These are phyloP conservation scores for Xylaria sp. DNA, from an alignment of 2,329 filamentous ascomycete species.

Conservation along the genomic window DNA sequence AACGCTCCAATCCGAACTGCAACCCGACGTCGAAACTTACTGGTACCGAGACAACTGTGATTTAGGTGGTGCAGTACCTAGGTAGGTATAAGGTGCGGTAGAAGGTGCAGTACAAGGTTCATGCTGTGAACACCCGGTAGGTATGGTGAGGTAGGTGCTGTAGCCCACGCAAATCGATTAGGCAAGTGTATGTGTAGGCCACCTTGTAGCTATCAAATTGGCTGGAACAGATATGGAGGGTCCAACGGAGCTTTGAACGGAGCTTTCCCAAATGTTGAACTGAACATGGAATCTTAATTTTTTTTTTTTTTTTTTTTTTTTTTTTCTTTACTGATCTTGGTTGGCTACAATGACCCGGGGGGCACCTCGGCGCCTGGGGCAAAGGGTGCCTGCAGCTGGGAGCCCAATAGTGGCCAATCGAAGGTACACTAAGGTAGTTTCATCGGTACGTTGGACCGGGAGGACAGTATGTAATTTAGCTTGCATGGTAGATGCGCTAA, in stretches of 20 bases:
- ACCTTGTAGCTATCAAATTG: not conserved
- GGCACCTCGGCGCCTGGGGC: constrained; percentile 17
- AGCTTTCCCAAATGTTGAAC: constrained; percentile 52
- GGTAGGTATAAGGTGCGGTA: too few relatives aligned
- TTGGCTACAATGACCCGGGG: constrained; percentile 20
- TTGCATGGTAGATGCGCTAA: not conserved
- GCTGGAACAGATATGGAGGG: not conserved
- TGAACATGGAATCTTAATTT: constrained; percentile 32
- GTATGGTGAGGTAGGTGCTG: too few relatives aligned
- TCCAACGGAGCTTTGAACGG: constrained; percentile 33
- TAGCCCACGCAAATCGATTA: not conserved
- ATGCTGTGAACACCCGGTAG: too few relatives aligned
- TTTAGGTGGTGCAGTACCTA: too few relatives aligned
- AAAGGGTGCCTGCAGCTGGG: constrained; percentile 19
- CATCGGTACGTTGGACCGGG: not conserved
- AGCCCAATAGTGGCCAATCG: not conserved
- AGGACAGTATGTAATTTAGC: constrained; percentile 3
- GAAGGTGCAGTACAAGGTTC: too few relatives aligned
- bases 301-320: constrained; percentile 22
- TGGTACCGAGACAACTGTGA: too few relatives aligned
- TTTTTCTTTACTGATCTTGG: constrained; percentile 15
- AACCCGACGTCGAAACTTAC: not conserved
- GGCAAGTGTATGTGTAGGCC: constrained; percentile 7
- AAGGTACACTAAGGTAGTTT: not conserved
- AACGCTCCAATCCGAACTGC: not conserved